Conservation (phyloP, 1,139 yeast species). For the Yarrowia galli region DNA sequence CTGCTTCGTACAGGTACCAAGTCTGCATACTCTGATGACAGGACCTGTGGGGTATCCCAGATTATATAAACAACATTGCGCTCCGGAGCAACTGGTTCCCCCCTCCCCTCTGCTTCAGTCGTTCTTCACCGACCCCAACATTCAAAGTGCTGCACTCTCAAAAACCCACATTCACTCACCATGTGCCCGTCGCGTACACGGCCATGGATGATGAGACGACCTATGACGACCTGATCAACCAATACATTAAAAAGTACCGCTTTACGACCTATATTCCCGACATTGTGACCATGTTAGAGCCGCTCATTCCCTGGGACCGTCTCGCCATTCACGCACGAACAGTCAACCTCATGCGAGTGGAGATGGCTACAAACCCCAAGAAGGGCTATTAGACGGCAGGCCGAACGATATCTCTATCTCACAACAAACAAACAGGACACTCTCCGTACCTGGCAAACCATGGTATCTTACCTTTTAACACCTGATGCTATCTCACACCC, state of each 20-base stretch:
- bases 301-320: conserved; percentile 31
- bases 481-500: conserved; percentile 7
- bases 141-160: conserved; percentile 23
- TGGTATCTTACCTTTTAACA: conserved; percentile 6
- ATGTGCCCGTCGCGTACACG: conserved; percentile 23
- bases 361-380: conserved; percentile 30
- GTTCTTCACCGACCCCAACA: conserved; percentile 10
- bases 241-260: conserved; percentile 31
- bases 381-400: conserved; percentile 19
- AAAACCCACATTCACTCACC: conserved; percentile 16
- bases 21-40: conserved; percentile 28
- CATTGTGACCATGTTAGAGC: conserved; percentile 36
- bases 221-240: conserved; percentile 31
- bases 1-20: conserved; percentile 31
- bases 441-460: background rate
- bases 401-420: background rate
- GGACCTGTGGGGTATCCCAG: conserved; percentile 25
- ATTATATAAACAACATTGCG: conserved; percentile 6
- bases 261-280: conserved; percentile 32
- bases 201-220: conserved; percentile 32
- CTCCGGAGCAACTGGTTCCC: background rate
- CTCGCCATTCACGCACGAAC: conserved; percentile 21
- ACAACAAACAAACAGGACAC: background rate
- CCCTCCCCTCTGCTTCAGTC: background rate
- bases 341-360: conserved; percentile 28